Evolutionary conservation across 192 early-diverging fungal species (phyloP), one percentile per base, ranked within the genome.

Genomic region (Coemansia sp.): DNA sequence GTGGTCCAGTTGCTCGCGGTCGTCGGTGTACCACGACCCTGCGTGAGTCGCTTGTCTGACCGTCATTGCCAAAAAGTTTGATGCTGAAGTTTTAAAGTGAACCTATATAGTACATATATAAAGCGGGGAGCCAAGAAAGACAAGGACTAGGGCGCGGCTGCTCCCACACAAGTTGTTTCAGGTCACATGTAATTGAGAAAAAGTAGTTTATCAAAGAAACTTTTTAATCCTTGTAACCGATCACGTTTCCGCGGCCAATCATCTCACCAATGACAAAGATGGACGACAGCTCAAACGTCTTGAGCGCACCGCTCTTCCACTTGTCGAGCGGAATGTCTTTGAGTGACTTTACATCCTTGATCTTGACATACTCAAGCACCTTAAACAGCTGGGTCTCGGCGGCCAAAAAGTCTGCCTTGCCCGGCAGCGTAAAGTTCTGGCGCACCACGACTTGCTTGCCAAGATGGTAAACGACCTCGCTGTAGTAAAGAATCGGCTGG

Each of bases 21-120:
- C 58, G 38, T 75, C 72, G 15, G 76, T 75, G 60, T 90, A 90
- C 89, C 89, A 90, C 56, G 83, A 84, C n/a, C 87, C 86, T 23
- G 89, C 86, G 55, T 90, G 89, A 31, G 79, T 79, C 36, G 87
- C 86, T 48, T 63, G 31, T 52, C 76, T 67, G 51, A 60, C 28
- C 1, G 58, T 49, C 75, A 78, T 78, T 14, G 10, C 46, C 5
- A 25, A 18, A 28, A 51, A 48, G 24, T 7, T 23, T 8, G 44
- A 46, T 47, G 4, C 26, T 50, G 18, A 57, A 38, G 34, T 51
- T 15, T 25, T 17, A 17, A 44, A 20, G 12, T 4, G 38, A 47
- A 51, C 21, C 21, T 21, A 21, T 21, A 21, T 1, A 21, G 21
- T 51, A 54, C 23, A 59, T 18, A 40, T 25, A 10, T 51, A 18